Evolutionary conservation across 73 alveolate genomes (phyloP).

Genomic region (Blepharisma stoltei): DNA sequence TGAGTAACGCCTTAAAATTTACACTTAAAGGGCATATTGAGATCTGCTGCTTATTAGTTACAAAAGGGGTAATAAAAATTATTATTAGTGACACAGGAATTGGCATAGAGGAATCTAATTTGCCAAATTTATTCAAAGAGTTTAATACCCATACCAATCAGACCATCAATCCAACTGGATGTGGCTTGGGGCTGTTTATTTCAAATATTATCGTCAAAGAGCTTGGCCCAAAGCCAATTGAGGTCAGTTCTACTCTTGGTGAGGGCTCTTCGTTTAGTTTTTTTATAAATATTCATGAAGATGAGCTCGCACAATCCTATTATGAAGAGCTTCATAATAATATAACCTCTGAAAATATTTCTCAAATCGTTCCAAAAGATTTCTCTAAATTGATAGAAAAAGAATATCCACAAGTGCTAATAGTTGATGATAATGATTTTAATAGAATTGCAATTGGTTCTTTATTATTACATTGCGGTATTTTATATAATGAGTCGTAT

Average conservation of each 20-base stretch:
- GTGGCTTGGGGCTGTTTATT: not conserved
- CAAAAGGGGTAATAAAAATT: not conserved
- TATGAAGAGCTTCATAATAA: too few species aligned
- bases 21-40: conserved; percentile 44
- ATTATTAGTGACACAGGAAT: not conserved
- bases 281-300: not conserved
- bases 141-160: not conserved
- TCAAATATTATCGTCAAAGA: not conserved
- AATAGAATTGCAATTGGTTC: conserved; percentile 4
- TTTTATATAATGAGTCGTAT: not conserved
- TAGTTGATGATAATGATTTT: conserved; percentile 33
- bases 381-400: too few species aligned
- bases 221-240: not conserved
- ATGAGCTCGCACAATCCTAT: too few species aligned
- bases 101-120: not conserved
- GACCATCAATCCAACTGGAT: not conserved
- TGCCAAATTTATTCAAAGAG: not conserved
- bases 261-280: not conserved
- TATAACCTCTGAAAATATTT: too few species aligned
- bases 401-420: not conserved
- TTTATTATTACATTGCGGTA: not conserved
- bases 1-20: conserved; percentile 45
- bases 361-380: too few species aligned
- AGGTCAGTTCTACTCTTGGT: not conserved
- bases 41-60: not conserved